phyloP scores from a whole-genome alignment of 1,284 basidiomycete species.

The Grifola frondosa region DNA sequence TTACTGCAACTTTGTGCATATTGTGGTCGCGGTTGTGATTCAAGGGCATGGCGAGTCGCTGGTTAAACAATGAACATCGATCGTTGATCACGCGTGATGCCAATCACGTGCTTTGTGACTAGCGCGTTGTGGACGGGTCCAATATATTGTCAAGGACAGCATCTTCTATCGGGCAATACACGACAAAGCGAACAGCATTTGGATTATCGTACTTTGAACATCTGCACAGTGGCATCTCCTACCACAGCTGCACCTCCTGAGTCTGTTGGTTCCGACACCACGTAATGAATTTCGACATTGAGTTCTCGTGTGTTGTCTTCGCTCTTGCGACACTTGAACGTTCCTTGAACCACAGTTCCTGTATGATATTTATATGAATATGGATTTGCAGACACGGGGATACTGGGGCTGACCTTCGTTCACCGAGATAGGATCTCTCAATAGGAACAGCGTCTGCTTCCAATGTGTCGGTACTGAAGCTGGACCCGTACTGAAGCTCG shows the following conservation, averaged over 20 bases:
- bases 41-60: no score
- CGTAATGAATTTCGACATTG: slow-evolving; percentile 90
- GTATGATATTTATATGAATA: neutral
- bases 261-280: slow-evolving; percentile 41
- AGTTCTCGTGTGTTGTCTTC: slow-evolving; percentile 84
- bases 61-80: no score
- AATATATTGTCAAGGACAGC: neutral
- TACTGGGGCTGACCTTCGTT: slow-evolving; percentile 56
- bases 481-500: slow-evolving; percentile 93
- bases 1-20: no score
- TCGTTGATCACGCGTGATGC: no score
- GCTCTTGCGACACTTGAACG: slow-evolving; percentile 83
- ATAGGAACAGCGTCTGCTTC: slow-evolving; percentile 93
- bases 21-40: neutral
- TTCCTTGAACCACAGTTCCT: slow-evolving; percentile 81
- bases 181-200: neutral
- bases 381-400: neutral
- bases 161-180: neutral
- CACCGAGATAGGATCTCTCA: slow-evolving; percentile 77
- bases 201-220: slow-evolving; percentile 71
- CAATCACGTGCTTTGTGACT: no score
- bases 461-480: slow-evolving; percentile 91
- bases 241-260: slow-evolving; percentile 25
- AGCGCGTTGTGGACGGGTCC: no score
- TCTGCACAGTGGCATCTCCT: slow-evolving; percentile 60